Conservation (phyloP, 768 basidiomycete genomes). For the Leccinum incarnatum region DNA sequence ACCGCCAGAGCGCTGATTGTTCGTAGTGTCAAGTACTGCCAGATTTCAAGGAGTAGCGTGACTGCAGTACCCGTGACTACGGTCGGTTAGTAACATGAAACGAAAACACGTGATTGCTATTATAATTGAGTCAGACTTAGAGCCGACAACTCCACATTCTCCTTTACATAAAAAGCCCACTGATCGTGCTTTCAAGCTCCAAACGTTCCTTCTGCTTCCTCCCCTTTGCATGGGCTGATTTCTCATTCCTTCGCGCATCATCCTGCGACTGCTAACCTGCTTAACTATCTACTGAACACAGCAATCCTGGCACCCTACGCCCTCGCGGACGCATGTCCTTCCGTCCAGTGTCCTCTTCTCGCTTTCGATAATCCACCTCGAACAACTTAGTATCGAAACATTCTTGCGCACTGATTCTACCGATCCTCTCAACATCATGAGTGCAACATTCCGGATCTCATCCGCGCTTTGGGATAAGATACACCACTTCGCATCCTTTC, state of each 20-base stretch:
- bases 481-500: conserved; percentile 87
- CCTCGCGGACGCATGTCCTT: conserved; percentile 23
- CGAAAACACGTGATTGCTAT: conserved; percentile 17
- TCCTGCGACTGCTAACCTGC: not conserved
- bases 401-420: not conserved
- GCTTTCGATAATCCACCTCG: conserved; percentile 13
- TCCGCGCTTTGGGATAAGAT: conserved; percentile 85
- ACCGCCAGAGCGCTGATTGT: conserved; percentile 3
- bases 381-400: conserved; percentile 1
- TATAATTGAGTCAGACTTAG: not conserved
- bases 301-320: conserved; percentile 23
- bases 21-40: conserved; percentile 5
- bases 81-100: not conserved
- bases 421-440: conserved; percentile 28
- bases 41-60: not conserved
- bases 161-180: conserved; percentile 1
- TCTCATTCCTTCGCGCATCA: not conserved
- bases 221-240: conserved; percentile 20
- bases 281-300: not conserved
- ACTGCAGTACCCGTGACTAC: not conserved
- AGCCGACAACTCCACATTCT: conserved; percentile 6
- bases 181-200: not conserved
- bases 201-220: not conserved
- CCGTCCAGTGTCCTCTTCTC: not conserved
- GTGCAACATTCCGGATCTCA: conserved; percentile 62